phyloP scores from a whole-genome alignment of 176 grass and related monocot species.

The Eragrostis curvula region DNA sequence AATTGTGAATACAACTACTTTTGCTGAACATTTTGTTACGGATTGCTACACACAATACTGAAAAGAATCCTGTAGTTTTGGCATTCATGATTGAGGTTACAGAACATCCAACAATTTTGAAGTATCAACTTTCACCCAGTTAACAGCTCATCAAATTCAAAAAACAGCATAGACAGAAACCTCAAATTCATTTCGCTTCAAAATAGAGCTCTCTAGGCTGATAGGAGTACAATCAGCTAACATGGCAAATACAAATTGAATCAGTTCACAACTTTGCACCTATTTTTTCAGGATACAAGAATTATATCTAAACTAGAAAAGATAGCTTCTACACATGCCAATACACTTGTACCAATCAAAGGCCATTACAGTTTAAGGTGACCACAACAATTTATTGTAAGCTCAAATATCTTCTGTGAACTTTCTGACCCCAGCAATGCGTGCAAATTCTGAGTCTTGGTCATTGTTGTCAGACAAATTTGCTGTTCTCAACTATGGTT shows the following conservation, averaged over 20 bases:
- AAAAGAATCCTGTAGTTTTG: slow-evolving; percentile 15
- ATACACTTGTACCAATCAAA: not conserved
- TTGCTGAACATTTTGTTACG: slow-evolving; percentile 2
- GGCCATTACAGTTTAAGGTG: slow-evolving; percentile 1
- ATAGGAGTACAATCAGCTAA: not conserved
- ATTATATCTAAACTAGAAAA: not conserved
- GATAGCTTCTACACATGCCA: not conserved
- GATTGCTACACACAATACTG: not conserved
- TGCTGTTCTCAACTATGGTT: slow-evolving; percentile 20
- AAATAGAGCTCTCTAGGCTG: not conserved
- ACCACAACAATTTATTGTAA: slow-evolving; percentile 23
- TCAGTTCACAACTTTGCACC: not conserved
- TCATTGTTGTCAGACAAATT: not conserved
- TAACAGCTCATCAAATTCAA: not conserved
- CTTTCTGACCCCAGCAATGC: slow-evolving; percentile 9
- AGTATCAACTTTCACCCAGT: not conserved
- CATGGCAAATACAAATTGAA: slow-evolving; percentile 3
- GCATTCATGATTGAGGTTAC: not conserved
- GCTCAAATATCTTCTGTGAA: not conserved
- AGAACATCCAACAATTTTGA: not conserved
- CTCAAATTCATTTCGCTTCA: slow-evolving; percentile 12
- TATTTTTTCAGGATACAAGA: slow-evolving; percentile 7
- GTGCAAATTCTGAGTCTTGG: slow-evolving; percentile 2
- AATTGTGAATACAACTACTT: not conserved
- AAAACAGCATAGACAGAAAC: not conserved